phyloP scores from a whole-genome alignment of 108 stramenopile genomes.

The Fragilaria crotonensis region DNA sequence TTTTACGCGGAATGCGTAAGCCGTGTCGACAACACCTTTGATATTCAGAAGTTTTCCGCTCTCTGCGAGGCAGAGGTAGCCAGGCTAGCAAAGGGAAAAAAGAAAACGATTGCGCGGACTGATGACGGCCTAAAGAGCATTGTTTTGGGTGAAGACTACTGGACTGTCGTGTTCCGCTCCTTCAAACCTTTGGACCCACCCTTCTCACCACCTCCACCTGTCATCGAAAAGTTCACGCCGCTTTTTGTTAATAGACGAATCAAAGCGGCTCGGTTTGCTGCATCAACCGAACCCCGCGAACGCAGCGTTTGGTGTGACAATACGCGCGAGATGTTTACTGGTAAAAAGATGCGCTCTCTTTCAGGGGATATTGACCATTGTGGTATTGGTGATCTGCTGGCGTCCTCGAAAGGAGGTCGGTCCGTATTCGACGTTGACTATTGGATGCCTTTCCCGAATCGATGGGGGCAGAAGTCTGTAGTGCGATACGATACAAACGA shows the following conservation, averaged over 20 bases:
- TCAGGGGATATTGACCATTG: slow-evolving; percentile 1
- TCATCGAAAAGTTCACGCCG: slow-evolving; percentile 8
- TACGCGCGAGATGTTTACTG: background rate
- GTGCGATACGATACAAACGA: too few species aligned
- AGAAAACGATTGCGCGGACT: background rate
- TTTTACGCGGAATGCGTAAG: slow-evolving; percentile 58
- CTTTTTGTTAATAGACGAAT: slow-evolving; percentile 18
- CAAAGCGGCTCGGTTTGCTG: slow-evolving; percentile 14
- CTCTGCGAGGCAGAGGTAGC: slow-evolving; percentile 24
- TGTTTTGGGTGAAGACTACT: slow-evolving; percentile 37
- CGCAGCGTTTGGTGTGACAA: slow-evolving; percentile 8
- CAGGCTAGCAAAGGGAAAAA: background rate
- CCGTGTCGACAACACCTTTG: slow-evolving; percentile 44
- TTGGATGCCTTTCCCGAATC: slow-evolving; percentile 8
- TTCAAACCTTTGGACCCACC: slow-evolving; percentile 24
- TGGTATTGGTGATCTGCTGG: slow-evolving; percentile 3
- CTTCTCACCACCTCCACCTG: slow-evolving; percentile 60
- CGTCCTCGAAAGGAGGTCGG: background rate
- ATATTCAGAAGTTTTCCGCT: slow-evolving; percentile 38
- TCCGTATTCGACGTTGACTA: slow-evolving; percentile 8
- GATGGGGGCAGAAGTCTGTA: too few species aligned
- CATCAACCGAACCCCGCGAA: slow-evolving; percentile 12
- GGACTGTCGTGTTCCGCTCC: slow-evolving; percentile 50
- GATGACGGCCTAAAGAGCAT: slow-evolving; percentile 8
- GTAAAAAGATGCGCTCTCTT: slow-evolving; percentile 1